Conservation (phyloP, 805 yeast genomes). For the Saccharomycopsis capsularis region DNA sequence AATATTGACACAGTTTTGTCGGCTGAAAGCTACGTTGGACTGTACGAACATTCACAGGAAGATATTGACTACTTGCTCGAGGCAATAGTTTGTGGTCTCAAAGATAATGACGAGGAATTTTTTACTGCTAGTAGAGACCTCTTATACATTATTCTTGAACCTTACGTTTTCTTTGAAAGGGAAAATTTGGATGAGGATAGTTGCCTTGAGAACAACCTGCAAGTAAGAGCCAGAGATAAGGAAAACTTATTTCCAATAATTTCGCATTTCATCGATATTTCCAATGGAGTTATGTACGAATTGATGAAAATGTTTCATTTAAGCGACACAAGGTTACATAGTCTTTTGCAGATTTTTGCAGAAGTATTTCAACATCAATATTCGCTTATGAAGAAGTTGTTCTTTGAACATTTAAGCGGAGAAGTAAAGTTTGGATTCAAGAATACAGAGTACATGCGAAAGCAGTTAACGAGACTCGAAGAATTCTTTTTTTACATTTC, state of each 20-base stretch:
- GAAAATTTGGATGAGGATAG: neutral
- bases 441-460: neutral
- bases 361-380: slow-evolving; percentile 2
- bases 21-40: neutral
- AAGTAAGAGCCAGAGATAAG: neutral
- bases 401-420: neutral
- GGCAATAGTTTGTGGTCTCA: slow-evolving; percentile 8
- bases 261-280: slow-evolving; percentile 3
- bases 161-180: neutral
- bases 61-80: neutral
- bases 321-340: neutral
- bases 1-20: neutral
- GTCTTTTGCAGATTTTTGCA: slow-evolving; percentile 2
- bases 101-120: slow-evolving; percentile 3
- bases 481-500: slow-evolving; percentile 1
- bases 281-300: neutral
- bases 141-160: neutral
- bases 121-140: neutral
- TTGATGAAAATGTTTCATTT: neutral
- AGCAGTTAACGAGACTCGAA: slow-evolving; percentile 3
- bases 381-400: neutral
- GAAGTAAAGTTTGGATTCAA: neutral
- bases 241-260: neutral
- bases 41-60: neutral
- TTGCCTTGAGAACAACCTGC: too few species aligned